Percentiles rank a stretch among this genome's conserved stretches.
Conservation (phyloP, 768 basidiomycete species). For the Lactifluus subvellereus region DNA sequence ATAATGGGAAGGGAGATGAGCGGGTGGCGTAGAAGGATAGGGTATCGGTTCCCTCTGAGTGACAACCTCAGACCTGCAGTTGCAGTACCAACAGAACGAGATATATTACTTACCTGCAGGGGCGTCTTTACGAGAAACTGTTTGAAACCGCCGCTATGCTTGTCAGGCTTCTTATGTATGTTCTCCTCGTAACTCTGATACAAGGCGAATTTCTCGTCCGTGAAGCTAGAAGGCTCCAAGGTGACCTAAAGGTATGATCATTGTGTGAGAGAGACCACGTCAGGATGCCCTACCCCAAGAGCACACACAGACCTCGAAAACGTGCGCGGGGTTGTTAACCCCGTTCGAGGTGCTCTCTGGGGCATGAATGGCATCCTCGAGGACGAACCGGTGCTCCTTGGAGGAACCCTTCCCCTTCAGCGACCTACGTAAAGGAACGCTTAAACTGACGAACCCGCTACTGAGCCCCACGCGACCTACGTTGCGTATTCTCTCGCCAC, state of each 20-base stretch:
- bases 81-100: neutral
- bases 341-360: constrained; percentile 41
- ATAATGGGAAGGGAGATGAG: constrained; percentile 65
- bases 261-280: neutral
- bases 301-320: constrained; percentile 48
- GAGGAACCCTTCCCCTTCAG: neutral
- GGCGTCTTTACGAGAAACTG: constrained; percentile 79
- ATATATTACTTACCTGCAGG: constrained; percentile 46
- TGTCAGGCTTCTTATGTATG: constrained; percentile 66
- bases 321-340: constrained; percentile 37
- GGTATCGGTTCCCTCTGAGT: constrained; percentile 54
- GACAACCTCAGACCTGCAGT: neutral
- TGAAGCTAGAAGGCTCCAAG: constrained; percentile 71
- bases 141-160: constrained; percentile 48
- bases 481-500: constrained; percentile 30
- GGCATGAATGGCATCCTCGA: constrained; percentile 48
- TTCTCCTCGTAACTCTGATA: constrained; percentile 71
- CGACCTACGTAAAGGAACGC: neutral
- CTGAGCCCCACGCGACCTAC: constrained; percentile 13
- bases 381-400: constrained; percentile 32
- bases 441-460: neutral
- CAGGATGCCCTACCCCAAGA: neutral
- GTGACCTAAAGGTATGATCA: constrained; percentile 45
- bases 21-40: constrained; percentile 44
- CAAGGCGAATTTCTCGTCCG: constrained; percentile 74